A percentile compares a stretch with the other conserved stretches of the same genome.
Evolutionary conservation across 345 rosid genomes (phyloP).

Genomic region (Cardamine resedifolia): DNA sequence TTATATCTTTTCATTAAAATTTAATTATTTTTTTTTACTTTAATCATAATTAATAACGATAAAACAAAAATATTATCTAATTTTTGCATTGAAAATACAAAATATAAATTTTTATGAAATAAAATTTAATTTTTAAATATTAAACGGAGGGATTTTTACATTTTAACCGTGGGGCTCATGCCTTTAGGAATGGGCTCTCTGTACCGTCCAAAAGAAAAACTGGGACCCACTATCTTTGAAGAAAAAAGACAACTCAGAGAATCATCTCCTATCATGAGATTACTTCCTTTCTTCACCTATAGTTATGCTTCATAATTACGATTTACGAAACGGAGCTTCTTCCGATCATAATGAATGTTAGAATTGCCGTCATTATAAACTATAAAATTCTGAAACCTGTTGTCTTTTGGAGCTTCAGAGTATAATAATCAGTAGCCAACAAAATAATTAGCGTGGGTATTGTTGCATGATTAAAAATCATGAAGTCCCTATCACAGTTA

Average conservation of each 20-base stretch:
- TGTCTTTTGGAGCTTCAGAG: neutral
- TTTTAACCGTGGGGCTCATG: neutral
- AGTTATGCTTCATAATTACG: neutral
- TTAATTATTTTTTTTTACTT: too few species aligned
- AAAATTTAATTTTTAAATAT: too few species aligned
- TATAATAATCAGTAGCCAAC: neutral
- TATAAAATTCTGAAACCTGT: neutral
- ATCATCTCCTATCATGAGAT: neutral
- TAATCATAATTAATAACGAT: too few species aligned
- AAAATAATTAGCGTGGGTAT: constrained; percentile 21
- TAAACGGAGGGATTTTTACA: too few species aligned
- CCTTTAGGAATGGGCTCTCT: neutral
- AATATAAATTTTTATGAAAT: too few species aligned
- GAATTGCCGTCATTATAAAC: neutral
- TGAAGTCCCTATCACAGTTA: constrained; percentile 10
- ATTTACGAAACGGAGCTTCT: neutral
- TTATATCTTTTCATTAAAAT: too few species aligned
- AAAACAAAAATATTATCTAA: too few species aligned
- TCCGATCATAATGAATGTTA: neutral
- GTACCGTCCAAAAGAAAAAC: neutral
- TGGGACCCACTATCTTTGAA: neutral
- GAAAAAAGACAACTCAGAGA: neutral
- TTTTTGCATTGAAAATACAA: too few species aligned
- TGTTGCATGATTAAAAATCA: constrained; percentile 11
- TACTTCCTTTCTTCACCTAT: neutral